Conservation (phyloP, 768 basidiomycete genomes). For the Pleurotus citrinopileatus region DNA sequence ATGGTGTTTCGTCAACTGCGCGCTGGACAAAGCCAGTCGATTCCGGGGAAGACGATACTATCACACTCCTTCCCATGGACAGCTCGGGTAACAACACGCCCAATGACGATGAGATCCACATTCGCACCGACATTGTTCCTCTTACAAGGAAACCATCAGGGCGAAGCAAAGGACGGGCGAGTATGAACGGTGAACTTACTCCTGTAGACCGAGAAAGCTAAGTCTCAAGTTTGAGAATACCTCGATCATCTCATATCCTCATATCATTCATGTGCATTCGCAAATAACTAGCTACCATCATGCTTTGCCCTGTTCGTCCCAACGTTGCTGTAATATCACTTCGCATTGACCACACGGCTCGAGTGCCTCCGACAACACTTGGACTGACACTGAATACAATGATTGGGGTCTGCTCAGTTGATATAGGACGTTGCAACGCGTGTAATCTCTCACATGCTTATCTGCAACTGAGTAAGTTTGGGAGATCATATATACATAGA, state of each 20-base stretch:
- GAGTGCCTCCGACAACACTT: neutral
- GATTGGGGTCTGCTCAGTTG: too few relatives aligned
- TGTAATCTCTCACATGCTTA: too few relatives aligned
- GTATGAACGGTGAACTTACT: conserved; percentile 38
- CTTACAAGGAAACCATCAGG: conserved; percentile 66
- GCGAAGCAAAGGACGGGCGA: conserved; percentile 52
- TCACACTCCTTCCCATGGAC: conserved; percentile 14
- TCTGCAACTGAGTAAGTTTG: too few relatives aligned
- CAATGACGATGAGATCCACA: conserved; percentile 32
- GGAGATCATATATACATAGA: too few relatives aligned
- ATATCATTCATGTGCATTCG: conserved; percentile 10
- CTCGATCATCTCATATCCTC: conserved; percentile 12
- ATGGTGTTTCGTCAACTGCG: conserved; percentile 57
- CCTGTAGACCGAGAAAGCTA: conserved; percentile 27
- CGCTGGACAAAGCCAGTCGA: conserved; percentile 55
- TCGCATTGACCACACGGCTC: too few relatives aligned
- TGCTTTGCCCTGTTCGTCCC: neutral
- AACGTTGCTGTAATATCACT: neutral
- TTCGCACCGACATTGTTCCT: conserved; percentile 49
- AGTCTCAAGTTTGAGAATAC: conserved; percentile 4
- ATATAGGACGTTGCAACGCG: too few relatives aligned
- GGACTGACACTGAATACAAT: neutral
- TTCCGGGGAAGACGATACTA: conserved; percentile 29
- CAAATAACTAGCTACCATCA: conserved; percentile 7
- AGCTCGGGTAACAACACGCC: conserved; percentile 27